A percentile compares a stretch with the other conserved stretches of the same genome.
Evolutionary conservation across 2,329 filamentous ascomycete genomes (phyloP).

Genomic region (Microcera coccophila): DNA sequence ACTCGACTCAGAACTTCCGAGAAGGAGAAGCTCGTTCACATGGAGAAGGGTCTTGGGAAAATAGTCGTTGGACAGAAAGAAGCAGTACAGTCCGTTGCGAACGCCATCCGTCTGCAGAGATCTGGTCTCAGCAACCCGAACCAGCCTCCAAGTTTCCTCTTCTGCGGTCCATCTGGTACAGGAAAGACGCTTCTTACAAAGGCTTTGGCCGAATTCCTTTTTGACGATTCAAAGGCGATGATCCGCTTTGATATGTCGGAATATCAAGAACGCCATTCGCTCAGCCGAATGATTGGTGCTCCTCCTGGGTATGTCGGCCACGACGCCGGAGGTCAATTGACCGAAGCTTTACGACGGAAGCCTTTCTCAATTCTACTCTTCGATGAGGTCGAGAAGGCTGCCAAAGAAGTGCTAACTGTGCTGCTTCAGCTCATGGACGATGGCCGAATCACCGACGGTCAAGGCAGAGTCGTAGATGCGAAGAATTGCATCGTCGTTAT

Average conservation of each 20-base stretch:
- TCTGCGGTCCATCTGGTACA: conserved; percentile 96
- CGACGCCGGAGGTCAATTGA: conserved; percentile 91
- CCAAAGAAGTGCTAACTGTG: conserved; percentile 94
- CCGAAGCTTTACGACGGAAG: conserved; percentile 86
- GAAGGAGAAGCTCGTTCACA: conserved; percentile 96
- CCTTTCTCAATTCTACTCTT: conserved; percentile 98
- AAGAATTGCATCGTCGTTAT: conserved; percentile 99
- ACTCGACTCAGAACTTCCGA: conserved; percentile 91
- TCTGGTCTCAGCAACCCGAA: conserved; percentile 95
- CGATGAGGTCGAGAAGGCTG: conserved; percentile 97
- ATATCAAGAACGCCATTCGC: conserved; percentile 93
- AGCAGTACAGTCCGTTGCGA: conserved; percentile 87
- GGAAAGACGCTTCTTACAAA: conserved; percentile 98
- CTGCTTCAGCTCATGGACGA: conserved; percentile 99
- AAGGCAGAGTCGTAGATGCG: conserved; percentile 90
- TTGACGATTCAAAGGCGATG: conserved; percentile 96
- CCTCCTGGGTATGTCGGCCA: conserved; percentile 97
- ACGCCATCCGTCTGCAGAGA: conserved; percentile 90
- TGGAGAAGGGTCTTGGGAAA: conserved; percentile 83
- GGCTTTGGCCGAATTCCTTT: conserved; percentile 93
- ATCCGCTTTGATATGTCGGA: conserved; percentile 99
- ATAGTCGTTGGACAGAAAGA: conserved; percentile 92
- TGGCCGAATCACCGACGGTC: conserved; percentile 95
- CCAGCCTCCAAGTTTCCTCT: conserved; percentile 94
- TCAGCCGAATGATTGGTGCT: conserved; percentile 96